Evolutionary conservation across 192 early-diverging fungal species (phyloP).

Genomic region (Coemansia sp.): DNA sequence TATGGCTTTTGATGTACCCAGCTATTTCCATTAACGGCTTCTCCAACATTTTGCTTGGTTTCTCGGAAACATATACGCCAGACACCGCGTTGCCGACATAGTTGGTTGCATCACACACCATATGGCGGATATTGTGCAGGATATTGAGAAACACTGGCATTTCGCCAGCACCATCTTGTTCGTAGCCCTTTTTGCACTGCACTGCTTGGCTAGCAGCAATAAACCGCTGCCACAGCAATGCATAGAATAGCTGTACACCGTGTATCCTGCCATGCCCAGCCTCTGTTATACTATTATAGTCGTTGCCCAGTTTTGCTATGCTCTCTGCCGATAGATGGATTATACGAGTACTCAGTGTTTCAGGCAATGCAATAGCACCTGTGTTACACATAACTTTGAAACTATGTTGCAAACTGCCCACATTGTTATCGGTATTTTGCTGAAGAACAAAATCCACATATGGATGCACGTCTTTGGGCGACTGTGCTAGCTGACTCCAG

Average conservation of each 20-base stretch:
- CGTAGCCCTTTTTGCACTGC: neutral
- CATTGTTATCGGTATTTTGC: slow-evolving; percentile 6
- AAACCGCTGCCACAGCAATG: slow-evolving; percentile 32
- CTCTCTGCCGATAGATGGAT: slow-evolving; percentile 13
- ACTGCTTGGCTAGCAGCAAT: slow-evolving; percentile 5
- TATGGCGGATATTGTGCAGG: slow-evolving; percentile 19
- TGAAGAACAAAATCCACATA: slow-evolving; percentile 8
- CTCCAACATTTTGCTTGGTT: slow-evolving; percentile 5
- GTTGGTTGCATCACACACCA: slow-evolving; percentile 8
- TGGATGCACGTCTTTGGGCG: slow-evolving; percentile 16
- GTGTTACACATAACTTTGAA: slow-evolving; percentile 6
- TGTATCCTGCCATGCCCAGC: slow-evolving; percentile 4
- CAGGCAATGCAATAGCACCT: neutral
- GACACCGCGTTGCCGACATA: slow-evolving; percentile 37
- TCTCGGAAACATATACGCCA: slow-evolving; percentile 13
- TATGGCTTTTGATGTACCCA: slow-evolving; percentile 13
- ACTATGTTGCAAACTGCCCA: neutral
- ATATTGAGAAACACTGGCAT: slow-evolving; percentile 23
- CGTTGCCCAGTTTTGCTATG: slow-evolving; percentile 10
- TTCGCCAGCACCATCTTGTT: neutral
- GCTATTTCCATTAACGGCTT: slow-evolving; percentile 23
- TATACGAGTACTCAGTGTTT: slow-evolving; percentile 10
- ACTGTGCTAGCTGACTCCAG: slow-evolving; percentile 12
- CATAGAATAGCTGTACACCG: slow-evolving; percentile 30
- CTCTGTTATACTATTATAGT: slow-evolving; percentile 4